Evolutionary conservation across 2,329 filamentous ascomycete species (phyloP).

Genomic region (Venturia pyrina): DNA sequence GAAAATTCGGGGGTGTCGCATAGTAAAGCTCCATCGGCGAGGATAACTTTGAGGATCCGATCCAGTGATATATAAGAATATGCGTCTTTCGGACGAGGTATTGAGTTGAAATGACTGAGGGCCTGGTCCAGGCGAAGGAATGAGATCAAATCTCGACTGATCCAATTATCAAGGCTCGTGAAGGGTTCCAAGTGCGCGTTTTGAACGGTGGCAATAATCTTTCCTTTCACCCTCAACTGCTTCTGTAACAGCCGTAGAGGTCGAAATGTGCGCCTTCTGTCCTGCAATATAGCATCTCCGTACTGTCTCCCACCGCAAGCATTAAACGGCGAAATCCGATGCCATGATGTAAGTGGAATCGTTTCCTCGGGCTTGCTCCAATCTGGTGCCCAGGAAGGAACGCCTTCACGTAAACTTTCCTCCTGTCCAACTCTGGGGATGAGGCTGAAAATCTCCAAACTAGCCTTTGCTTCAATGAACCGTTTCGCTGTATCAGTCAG

Average conservation of each 20-base stretch:
- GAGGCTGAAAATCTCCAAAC: constrained; percentile 9
- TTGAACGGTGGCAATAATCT: constrained; percentile 3
- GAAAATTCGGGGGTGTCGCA: constrained; percentile 10
- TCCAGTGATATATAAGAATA: background rate
- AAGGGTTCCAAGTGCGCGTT: constrained; percentile 5
- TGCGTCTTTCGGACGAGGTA: background rate
- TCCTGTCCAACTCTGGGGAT: background rate
- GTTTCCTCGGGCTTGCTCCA: constrained; percentile 9
- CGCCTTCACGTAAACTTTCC: constrained; percentile 2
- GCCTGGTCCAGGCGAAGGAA: constrained; percentile 5
- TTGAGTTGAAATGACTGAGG: background rate
- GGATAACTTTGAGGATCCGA: constrained; percentile 4
- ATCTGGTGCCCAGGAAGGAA: constrained; percentile 10
- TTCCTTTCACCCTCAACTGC: constrained; percentile 6
- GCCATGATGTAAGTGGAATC: constrained; percentile 1
- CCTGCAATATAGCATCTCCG: background rate
- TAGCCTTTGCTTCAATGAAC: constrained; percentile 6
- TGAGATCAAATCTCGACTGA: constrained; percentile 1
- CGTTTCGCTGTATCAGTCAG: background rate
- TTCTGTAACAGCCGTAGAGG: constrained; percentile 7
- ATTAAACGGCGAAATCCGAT: constrained; percentile 5
- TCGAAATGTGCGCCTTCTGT: constrained; percentile 6
- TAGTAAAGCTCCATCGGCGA: constrained; percentile 6
- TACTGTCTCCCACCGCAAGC: background rate
- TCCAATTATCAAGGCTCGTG: constrained; percentile 2